Base-by-base conservation (phyloP, 2,329 filamentous ascomycete species). In the Zasmidium cellare region DNA sequence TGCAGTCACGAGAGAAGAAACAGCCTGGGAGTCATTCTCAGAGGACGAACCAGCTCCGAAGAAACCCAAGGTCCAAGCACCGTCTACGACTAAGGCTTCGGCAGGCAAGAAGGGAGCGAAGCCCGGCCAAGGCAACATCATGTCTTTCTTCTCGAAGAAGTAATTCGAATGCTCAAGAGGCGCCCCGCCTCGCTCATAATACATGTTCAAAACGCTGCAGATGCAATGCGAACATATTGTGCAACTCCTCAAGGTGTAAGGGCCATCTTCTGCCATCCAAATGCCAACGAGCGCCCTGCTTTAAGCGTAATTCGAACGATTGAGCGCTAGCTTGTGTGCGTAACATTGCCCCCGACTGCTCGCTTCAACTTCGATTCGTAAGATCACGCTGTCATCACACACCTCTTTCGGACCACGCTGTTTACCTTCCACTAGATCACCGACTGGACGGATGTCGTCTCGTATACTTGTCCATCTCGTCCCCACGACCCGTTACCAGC, bases 141-240 rank as follows among this genome's bases (percentile, higher is more conserved):
- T 92, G 88, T 91, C 88, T 1, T 96, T 96, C 76, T 96, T 96
- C 74, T 82, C 83, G 45, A 96, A 96, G 79, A 94, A 92, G 69
- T 89, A 31, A 28, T 5, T 49, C 6, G 11, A 5, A 9, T 18
- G 35, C 35, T 31, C 14, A 14, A 41, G 6, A 41, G n/a, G 11
- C 11, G 16, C 7, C 3, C 35, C 25, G 25, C 7, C 14, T 18
- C 35, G 35, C 35, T 41, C 11, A 41, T 41, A 14, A 18, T 9
- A 41, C 35, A 41, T 41, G n/a, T n/a, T 18, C n/a, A 14, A 14
- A 41, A 41, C 35, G 35, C 35, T 41, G 12, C 35, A 41, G n/a
- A 41, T 14, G 35, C 35, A 31, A 31, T 31, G 7, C 28, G 14
- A 31, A 31, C 28, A 7, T 14, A 31, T 41, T 3, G n/a, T 16